phyloP scores from a whole-genome alignment of 352 stramenopile genomes.

The Sclerospora graminicola region DNA sequence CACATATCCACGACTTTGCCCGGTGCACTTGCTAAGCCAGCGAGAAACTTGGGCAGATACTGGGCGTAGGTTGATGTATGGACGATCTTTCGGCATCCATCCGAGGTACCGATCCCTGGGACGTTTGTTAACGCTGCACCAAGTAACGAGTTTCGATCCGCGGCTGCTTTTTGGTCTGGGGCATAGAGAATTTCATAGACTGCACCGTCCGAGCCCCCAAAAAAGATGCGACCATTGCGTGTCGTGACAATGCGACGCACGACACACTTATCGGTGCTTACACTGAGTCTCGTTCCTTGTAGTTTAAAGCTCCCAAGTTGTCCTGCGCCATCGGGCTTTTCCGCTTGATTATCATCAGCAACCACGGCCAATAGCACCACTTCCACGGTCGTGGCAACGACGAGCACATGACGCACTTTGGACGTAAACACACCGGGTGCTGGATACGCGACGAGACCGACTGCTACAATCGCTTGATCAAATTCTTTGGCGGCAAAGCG shows the following conservation, averaged over 20 bases:
- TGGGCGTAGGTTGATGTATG: conserved; percentile 82
- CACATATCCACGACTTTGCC: conserved; percentile 83
- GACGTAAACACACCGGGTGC: conserved; percentile 88
- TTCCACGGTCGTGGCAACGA: conserved; percentile 93
- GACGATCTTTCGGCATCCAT: conserved; percentile 88
- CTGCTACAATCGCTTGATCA: conserved; percentile 88
- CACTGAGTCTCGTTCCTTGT: conserved; percentile 80
- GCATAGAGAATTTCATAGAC: conserved; percentile 91
- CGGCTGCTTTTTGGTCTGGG: conserved; percentile 24
- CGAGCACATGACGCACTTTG: conserved; percentile 89
- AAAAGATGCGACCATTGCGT: conserved; percentile 88
- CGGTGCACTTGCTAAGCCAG: conserved; percentile 61
- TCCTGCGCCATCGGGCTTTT: conserved; percentile 4
- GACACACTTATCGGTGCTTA: conserved; percentile 91
- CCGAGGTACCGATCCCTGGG: conserved; percentile 25
- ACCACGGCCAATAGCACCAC: conserved; percentile 89
- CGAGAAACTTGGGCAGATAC: conserved; percentile 69
- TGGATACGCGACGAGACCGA: conserved; percentile 81
- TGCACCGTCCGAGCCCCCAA: conserved; percentile 92
- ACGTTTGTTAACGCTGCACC: conserved; percentile 20
- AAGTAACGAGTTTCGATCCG: conserved; percentile 22
- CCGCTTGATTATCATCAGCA: conserved; percentile 29
- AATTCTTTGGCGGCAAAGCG: conserved; percentile 86
- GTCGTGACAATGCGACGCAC: conserved; percentile 87
- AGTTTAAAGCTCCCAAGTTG: conserved; percentile 31